Evolutionary conservation across 2,329 filamentous ascomycete genomes (phyloP), one percentile per base, ranked within the genome.

Genomic region (Aspergillus fischeri): DNA sequence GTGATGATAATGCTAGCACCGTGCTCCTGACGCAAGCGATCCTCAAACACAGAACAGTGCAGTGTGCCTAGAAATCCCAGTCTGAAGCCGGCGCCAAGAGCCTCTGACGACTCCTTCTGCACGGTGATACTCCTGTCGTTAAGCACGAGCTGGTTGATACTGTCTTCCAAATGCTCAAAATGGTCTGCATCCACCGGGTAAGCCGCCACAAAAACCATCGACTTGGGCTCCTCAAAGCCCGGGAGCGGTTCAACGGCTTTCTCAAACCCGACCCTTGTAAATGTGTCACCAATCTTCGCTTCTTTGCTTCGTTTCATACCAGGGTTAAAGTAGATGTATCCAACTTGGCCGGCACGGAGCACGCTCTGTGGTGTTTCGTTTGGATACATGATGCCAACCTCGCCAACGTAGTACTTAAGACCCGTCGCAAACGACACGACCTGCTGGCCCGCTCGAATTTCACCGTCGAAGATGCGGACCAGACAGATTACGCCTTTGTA

Each of bases 31-130:
- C 91, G 86, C 53, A 99, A 78, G 1, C 94, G 89, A 74, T 99
- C 94, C 75, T 99, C 92, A 67, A 99, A 99, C 4, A 99, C 94
- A n/a, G 92, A 97, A 77, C 94, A 97, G 73, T 99, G 94, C 50
- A 99, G 79, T 11, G 92, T 97, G n/a, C 94, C 94, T 3, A 99
- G 77, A 70, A 99, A 99, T 0, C 94, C 94, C 10, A 99, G 78
- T 49, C 94, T 87, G 88, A 94, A 99, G 2, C 94, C 94, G 1
- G 93, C 90, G 0, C 94, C 94, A 0, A 99, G 80, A 0, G 94
- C 94, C 69, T 97, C 92, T 0, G 92, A 97, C 27, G 90, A 91
- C 71, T 97, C 94, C 72, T 97, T 97, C 65, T 92, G 89, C 49
- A 97, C 80, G 3, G 92, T 96, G 32, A 99, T 91, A 71, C 92